Percentiles rank a stretch among this genome's conserved stretches.
Evolutionary conservation across 2,329 filamentous ascomycete genomes (phyloP).

Genomic region (Cladophialophora yegresii): DNA sequence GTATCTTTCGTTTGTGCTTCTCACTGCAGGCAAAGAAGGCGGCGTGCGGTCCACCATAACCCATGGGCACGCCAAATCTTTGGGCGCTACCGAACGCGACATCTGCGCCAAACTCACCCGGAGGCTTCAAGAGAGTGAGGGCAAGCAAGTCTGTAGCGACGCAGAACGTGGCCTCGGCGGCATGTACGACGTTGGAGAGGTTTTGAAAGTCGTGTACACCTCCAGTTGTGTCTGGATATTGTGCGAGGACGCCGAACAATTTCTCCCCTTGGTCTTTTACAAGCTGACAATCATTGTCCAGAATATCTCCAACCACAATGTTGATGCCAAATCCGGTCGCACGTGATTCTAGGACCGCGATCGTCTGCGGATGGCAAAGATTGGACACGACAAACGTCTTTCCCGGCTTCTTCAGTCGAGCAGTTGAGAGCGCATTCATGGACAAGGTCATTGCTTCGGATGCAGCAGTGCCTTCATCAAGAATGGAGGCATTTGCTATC

Average conservation of each 20-base stretch:
- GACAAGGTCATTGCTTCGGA: slow-evolving; percentile 96
- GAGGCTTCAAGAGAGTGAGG: slow-evolving; percentile 81
- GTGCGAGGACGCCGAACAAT: slow-evolving; percentile 85
- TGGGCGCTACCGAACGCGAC: slow-evolving; percentile 93
- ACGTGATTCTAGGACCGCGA: slow-evolving; percentile 78
- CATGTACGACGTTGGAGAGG: slow-evolving; percentile 76
- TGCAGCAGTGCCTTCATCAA: slow-evolving; percentile 89
- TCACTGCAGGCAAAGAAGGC: slow-evolving; percentile 93
- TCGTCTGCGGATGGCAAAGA: slow-evolving; percentile 79
- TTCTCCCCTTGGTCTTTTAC: slow-evolving; percentile 76
- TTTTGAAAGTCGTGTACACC: slow-evolving; percentile 72
- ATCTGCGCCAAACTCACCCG: slow-evolving; percentile 92
- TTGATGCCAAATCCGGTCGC: slow-evolving; percentile 89
- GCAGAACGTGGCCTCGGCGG: slow-evolving; percentile 75
- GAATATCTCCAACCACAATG: slow-evolving; percentile 71
- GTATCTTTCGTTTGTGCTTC: slow-evolving; percentile 91
- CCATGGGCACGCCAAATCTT: slow-evolving; percentile 86
- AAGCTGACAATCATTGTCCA: slow-evolving; percentile 63
- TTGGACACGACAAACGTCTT: slow-evolving; percentile 85
- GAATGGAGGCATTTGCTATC: slow-evolving; percentile 84
- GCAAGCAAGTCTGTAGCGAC: slow-evolving; percentile 88
- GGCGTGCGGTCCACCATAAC: slow-evolving; percentile 91
- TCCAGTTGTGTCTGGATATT: slow-evolving; percentile 89
- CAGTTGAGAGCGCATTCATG: slow-evolving; percentile 69
- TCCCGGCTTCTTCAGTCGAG: slow-evolving; percentile 70